Conservation (phyloP, 352 stramenopile species). For the Phytophthora pluvialis region DNA sequence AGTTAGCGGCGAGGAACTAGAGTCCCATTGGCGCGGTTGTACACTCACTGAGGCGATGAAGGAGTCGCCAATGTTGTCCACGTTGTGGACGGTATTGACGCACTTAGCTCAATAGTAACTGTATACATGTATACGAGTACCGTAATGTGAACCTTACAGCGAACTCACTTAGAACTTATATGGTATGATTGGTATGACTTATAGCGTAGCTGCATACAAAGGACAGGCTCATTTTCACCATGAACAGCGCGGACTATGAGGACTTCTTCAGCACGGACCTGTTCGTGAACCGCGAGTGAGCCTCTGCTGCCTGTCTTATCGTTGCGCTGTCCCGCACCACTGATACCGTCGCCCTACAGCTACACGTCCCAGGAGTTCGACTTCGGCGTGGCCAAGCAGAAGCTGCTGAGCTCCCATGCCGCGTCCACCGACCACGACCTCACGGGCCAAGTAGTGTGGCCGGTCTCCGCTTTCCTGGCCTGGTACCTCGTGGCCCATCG, state of each 20-base stretch:
- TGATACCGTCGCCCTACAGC: slow-evolving; percentile 20
- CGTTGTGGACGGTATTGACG: slow-evolving; percentile 3
- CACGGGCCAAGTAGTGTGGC: slow-evolving; percentile 82
- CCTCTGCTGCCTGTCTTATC: not conserved
- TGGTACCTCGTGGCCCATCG: slow-evolving; percentile 49
- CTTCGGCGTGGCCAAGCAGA: slow-evolving; percentile 54
- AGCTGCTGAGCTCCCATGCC: slow-evolving; percentile 53
- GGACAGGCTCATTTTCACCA: not conserved
- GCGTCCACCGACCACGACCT: slow-evolving; percentile 79
- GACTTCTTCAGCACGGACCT: slow-evolving; percentile 63
- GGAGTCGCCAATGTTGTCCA: not conserved
- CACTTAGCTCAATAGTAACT: slow-evolving; percentile 2
- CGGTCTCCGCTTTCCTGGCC: slow-evolving; percentile 67
- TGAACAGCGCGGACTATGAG: slow-evolving; percentile 41
- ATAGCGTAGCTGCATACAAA: too few relatives aligned
- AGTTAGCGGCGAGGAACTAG: too few relatives aligned
- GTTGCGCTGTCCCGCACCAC: not conserved
- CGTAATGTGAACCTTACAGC: not conserved
- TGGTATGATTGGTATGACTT: not conserved
- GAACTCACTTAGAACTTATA: not conserved
- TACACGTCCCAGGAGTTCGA: slow-evolving; percentile 59
- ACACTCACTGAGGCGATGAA: not conserved
- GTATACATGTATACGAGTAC: slow-evolving; percentile 2
- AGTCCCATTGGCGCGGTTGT: too few relatives aligned
- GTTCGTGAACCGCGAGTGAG: slow-evolving; percentile 69